These are phyloP conservation scores for Aquilaria sinensis DNA, from an alignment of 345 rosid genomes.

Conservation along the genomic window DNA sequence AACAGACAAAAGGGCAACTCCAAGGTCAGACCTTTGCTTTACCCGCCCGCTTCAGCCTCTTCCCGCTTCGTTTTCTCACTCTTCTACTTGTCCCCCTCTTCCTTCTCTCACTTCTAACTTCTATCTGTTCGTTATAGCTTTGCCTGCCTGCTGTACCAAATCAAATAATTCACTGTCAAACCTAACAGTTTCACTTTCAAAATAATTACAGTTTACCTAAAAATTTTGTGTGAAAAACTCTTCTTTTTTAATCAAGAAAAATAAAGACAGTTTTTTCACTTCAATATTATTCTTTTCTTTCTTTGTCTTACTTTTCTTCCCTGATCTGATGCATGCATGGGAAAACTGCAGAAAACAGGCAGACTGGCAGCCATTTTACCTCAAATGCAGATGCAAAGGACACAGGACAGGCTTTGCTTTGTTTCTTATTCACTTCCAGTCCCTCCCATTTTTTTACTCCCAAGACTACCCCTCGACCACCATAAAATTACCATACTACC, in stretches of 20 bases:
- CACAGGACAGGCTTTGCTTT: not conserved
- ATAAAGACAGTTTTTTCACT: not conserved
- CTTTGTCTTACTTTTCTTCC: not conserved
- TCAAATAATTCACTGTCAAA: too few species aligned
- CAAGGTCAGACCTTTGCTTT: constrained; percentile 27
- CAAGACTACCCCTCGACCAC: too few species aligned
- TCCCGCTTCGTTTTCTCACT: not conserved
- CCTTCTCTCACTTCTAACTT: not conserved
- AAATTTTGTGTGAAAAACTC: too few species aligned
- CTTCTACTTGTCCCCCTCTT: not conserved
- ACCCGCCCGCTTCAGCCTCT: not conserved
- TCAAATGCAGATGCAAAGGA: constrained; percentile 1
- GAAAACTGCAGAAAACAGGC: not conserved
- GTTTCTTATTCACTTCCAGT: too few species aligned
- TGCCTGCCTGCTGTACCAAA: too few species aligned
- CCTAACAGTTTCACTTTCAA: too few species aligned
- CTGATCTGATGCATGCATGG: constrained; percentile 17
- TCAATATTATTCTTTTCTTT: not conserved
- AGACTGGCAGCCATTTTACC: not conserved
- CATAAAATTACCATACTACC: too few species aligned
- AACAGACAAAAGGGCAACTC: constrained; percentile 44
- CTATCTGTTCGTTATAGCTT: too few species aligned
- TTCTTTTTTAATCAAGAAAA: too few species aligned
- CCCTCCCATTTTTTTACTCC: too few species aligned
- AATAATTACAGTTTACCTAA: too few species aligned